These are phyloP conservation scores for Debaryomyces hansenii DNA, from an alignment of 805 yeast species.

Conservation along the genomic window DNA sequence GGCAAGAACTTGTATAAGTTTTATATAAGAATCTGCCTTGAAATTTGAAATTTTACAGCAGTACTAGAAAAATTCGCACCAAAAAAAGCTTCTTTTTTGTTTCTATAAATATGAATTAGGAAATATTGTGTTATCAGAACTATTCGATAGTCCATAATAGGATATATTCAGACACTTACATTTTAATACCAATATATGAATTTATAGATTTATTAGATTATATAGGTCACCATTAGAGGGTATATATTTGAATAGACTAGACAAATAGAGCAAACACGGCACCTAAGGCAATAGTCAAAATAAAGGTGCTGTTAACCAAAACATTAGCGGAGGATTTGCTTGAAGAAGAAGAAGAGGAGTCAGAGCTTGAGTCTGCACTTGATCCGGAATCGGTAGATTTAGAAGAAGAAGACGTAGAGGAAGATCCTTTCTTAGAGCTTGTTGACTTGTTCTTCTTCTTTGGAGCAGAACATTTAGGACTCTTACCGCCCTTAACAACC, in stretches of 20 bases:
- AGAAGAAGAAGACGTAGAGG: conserved; percentile 14
- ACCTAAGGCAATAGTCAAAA: conserved; percentile 24
- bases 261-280: conserved; percentile 28
- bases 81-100: neutral
- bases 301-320: conserved; percentile 14
- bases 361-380: conserved; percentile 12
- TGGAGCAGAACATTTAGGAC: conserved; percentile 42
- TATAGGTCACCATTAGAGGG: too few species aligned
- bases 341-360: conserved; percentile 11
- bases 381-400: conserved; percentile 21
- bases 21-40: too few species aligned
- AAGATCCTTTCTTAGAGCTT: conserved; percentile 12
- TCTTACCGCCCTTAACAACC: conserved; percentile 43
- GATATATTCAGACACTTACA: too few species aligned
- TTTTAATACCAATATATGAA: too few species aligned
- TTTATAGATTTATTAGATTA: neutral
- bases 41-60: neutral
- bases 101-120: neutral
- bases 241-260: conserved; percentile 10
- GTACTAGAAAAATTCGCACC: neutral
- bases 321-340: conserved; percentile 19
- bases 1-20: neutral
- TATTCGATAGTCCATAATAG: too few species aligned
- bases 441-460: conserved; percentile 18
- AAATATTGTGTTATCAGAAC: neutral